These are phyloP conservation scores for Neonectria neomacrospora DNA, from an alignment of 2,329 filamentous ascomycete species.

Conservation along the genomic window DNA sequence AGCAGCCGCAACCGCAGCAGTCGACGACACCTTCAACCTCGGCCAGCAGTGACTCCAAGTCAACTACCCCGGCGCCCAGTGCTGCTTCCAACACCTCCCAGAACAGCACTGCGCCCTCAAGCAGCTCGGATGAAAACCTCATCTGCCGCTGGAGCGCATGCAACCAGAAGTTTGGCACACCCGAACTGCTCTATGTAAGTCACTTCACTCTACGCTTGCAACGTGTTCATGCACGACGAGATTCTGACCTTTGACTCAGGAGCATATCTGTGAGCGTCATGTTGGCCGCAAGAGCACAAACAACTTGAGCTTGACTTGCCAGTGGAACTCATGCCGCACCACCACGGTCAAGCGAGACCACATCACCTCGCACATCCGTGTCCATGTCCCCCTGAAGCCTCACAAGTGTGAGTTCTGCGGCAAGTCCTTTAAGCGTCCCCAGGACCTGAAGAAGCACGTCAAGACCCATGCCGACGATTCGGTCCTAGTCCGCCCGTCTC, in stretches of 20 bases:
- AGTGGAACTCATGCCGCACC: slow-evolving; percentile 95
- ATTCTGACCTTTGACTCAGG: slow-evolving; percentile 62
- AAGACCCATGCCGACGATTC: slow-evolving; percentile 99
- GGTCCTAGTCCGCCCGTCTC: slow-evolving; percentile 68
- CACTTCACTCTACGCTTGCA: neutral
- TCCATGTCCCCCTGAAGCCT: slow-evolving; percentile 98
- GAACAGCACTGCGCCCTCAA: slow-evolving; percentile 54
- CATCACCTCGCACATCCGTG: slow-evolving; percentile 98
- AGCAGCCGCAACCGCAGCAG: slow-evolving; percentile 36
- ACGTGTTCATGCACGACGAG: neutral
- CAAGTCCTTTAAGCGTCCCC: slow-evolving; percentile 98
- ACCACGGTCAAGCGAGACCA: slow-evolving; percentile 99
- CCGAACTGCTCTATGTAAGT: slow-evolving; percentile 71
- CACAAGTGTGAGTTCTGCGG: slow-evolving; percentile 99
- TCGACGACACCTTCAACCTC: slow-evolving; percentile 45
- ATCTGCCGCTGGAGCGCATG: slow-evolving; percentile 71
- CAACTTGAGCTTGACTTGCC: slow-evolving; percentile 96
- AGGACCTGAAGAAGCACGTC: slow-evolving; percentile 99
- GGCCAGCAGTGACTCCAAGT: slow-evolving; percentile 60
- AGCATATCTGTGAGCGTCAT: slow-evolving; percentile 98
- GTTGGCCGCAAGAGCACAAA: slow-evolving; percentile 99
- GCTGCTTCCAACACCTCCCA: slow-evolving; percentile 59
- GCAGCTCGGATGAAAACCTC: slow-evolving; percentile 63
- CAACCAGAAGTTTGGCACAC: slow-evolving; percentile 66
- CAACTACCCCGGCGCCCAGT: slow-evolving; percentile 63